Percentiles rank a stretch among this genome's conserved stretches.
These are phyloP conservation scores for Spergularia bocconei DNA, from an alignment of 148 eudicot genomes.

Conservation along the genomic window DNA sequence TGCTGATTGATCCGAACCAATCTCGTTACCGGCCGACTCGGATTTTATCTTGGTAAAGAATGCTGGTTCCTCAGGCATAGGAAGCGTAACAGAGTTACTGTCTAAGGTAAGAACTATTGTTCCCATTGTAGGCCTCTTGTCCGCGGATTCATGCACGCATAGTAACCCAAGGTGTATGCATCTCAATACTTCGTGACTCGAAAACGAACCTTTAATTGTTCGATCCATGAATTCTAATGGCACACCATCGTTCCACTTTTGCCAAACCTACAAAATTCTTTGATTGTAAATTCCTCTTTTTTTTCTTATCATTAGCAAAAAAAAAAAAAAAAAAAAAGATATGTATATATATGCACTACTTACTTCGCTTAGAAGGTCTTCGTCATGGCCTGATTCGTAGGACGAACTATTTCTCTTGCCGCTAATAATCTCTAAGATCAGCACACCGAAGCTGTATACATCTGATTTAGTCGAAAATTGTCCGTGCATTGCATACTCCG, in stretches of 20 bases:
- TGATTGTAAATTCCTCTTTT: no score
- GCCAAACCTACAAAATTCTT: slow-evolving; percentile 32
- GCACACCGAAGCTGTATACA: slow-evolving; percentile 45
- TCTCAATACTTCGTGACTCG: slow-evolving; percentile 27
- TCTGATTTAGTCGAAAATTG: slow-evolving; percentile 39
- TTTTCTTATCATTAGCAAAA: no score
- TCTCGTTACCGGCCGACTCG: slow-evolving; percentile 1
- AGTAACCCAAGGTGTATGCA: slow-evolving; percentile 44
- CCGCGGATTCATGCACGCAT: slow-evolving; percentile 40
- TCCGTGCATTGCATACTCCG: slow-evolving; percentile 39
- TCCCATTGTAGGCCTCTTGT: slow-evolving; percentile 39
- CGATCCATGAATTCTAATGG: slow-evolving; percentile 31
- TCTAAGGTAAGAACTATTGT: slow-evolving; percentile 25
- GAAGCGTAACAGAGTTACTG: slow-evolving; percentile 26
- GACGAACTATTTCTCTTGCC: slow-evolving; percentile 30
- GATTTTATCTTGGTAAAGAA: slow-evolving; percentile 15
- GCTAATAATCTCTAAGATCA: slow-evolving; percentile 39
- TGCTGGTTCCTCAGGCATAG: slow-evolving; percentile 31
- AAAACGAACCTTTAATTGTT: slow-evolving; percentile 23
- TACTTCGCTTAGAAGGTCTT: slow-evolving; percentile 37
- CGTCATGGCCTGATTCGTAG: slow-evolving; percentile 3
- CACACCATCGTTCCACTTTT: slow-evolving; percentile 30
- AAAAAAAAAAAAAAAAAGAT: no score
- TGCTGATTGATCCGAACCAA: slow-evolving; percentile 6
- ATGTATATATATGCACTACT: neutral